Percentiles rank a stretch among this genome's conserved stretches.
These are phyloP conservation scores for Scheffersomyces insectosa DNA, from an alignment of 1,139 yeast genomes.

Conservation along the genomic window DNA sequence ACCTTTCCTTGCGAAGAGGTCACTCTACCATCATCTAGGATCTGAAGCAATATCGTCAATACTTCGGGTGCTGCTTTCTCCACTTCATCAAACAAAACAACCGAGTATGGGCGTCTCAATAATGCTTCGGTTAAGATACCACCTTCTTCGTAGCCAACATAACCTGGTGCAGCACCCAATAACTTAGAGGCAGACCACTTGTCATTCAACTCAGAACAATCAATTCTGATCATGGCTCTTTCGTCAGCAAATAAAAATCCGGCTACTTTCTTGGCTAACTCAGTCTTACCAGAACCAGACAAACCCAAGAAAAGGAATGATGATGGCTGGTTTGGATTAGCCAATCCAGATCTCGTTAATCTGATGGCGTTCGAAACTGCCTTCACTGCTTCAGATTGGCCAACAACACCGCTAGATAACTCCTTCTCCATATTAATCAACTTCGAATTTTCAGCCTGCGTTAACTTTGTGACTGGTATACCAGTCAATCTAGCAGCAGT, in stretches of 20 bases:
- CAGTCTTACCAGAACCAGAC: constrained; percentile 98
- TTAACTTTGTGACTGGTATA: constrained; percentile 94
- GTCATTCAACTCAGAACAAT: constrained; percentile 94
- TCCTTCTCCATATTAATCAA: constrained; percentile 93
- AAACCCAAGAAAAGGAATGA: constrained; percentile 93
- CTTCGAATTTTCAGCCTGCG: constrained; percentile 93
- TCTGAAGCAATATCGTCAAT: constrained; percentile 82
- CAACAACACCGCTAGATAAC: constrained; percentile 81
- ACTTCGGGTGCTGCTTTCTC: constrained; percentile 99
- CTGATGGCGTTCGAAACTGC: constrained; percentile 96
- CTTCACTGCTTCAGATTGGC: constrained; percentile 93
- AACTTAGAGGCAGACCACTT: constrained; percentile 94
- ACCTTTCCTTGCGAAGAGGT: constrained; percentile 93
- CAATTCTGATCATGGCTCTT: constrained; percentile 94
- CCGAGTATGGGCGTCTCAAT: constrained; percentile 91
- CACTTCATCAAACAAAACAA: constrained; percentile 90
- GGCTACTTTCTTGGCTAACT: constrained; percentile 93
- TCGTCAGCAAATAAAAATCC: constrained; percentile 95
- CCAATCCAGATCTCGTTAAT: constrained; percentile 90
- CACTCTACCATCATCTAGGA: constrained; percentile 94
- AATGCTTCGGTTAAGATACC: constrained; percentile 93
- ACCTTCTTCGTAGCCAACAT: constrained; percentile 97
- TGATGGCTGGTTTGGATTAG: constrained; percentile 95
- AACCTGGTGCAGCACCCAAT: constrained; percentile 98
- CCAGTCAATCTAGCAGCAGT: constrained; percentile 98